phyloP scores from a whole-genome alignment of 768 basidiomycete genomes.

The Serendipita indica region DNA sequence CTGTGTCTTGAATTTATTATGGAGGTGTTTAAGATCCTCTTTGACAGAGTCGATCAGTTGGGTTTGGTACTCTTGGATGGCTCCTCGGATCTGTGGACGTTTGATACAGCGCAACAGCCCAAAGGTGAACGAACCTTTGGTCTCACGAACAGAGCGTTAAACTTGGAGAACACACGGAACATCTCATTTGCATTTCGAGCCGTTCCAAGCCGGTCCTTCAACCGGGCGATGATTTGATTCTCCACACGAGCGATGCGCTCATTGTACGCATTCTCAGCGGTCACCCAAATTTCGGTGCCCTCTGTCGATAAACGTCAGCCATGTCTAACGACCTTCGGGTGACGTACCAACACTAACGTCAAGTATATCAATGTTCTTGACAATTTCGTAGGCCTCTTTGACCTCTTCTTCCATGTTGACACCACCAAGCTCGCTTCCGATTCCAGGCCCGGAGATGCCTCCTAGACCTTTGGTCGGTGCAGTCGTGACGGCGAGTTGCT shows the following conservation, averaged over 20 bases:
- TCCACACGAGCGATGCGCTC: constrained; percentile 94
- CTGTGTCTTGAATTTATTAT: constrained; percentile 96
- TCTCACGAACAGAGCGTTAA: constrained; percentile 90
- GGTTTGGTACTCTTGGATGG: constrained; percentile 98
- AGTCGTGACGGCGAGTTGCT: constrained; percentile 95
- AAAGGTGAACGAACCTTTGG: constrained; percentile 52
- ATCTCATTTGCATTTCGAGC: constrained; percentile 98
- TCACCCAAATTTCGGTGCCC: constrained; percentile 95
- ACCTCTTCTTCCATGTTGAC: constrained; percentile 99
- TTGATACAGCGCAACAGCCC: neutral
- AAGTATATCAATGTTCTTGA: constrained; percentile 90
- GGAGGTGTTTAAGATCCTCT: constrained; percentile 88
- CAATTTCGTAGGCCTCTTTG: constrained; percentile 88
- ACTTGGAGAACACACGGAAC: constrained; percentile 98
- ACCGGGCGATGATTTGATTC: constrained; percentile 91
- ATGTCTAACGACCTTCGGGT: too few relatives aligned
- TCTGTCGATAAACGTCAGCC: constrained; percentile 32
- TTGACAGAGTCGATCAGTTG: constrained; percentile 98
- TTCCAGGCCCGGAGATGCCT: constrained; percentile 57
- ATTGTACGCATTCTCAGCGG: constrained; percentile 94
- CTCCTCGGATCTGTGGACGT: constrained; percentile 69
- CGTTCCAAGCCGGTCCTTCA: constrained; percentile 84
- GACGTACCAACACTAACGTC: constrained; percentile 82
- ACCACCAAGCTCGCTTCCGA: constrained; percentile 65
- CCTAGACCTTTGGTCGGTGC: constrained; percentile 80